Conservation (phyloP, 2,329 filamentous ascomycete species). For the Verticillium longisporum region DNA sequence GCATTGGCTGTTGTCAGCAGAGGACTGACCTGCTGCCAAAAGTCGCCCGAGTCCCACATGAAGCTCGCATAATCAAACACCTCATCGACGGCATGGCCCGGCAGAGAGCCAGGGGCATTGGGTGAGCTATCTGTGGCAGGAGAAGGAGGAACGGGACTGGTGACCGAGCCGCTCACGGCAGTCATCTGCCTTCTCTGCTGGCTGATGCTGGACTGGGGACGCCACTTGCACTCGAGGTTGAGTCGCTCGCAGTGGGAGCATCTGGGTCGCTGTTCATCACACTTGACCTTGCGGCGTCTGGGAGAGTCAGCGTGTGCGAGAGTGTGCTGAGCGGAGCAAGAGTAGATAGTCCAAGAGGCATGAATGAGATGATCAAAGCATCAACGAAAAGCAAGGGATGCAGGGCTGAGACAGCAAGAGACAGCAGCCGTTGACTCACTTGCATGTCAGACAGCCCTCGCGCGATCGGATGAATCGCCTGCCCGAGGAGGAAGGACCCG, state of each 20-base stretch:
- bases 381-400: not conserved
- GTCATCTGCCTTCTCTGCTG: constrained; percentile 12
- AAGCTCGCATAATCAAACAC: constrained; percentile 40
- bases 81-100: constrained; percentile 27
- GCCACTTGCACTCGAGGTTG: constrained; percentile 46
- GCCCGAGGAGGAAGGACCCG: not conserved
- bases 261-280: constrained; percentile 44
- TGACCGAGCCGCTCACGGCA: constrained; percentile 14
- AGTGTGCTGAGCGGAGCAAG: not conserved
- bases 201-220: constrained; percentile 16
- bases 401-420: not conserved
- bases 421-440: constrained; percentile 20
- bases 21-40: constrained; percentile 23
- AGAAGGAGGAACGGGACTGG: constrained; percentile 13
- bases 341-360: not conserved
- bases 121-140: constrained; percentile 21
- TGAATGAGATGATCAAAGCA: not conserved
- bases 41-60: constrained; percentile 34
- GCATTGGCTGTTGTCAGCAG: not conserved
- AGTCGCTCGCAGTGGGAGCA: constrained; percentile 48
- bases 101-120: constrained; percentile 16
- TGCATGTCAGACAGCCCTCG: constrained; percentile 40
- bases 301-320: constrained; percentile 1
- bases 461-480: constrained; percentile 19
- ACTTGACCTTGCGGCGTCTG: constrained; percentile 47